Percentiles rank a stretch among this genome's conserved stretches.
Conservation (phyloP, 2,329 filamentous ascomycete genomes). For the Ophiosphaerella herpotricha region DNA sequence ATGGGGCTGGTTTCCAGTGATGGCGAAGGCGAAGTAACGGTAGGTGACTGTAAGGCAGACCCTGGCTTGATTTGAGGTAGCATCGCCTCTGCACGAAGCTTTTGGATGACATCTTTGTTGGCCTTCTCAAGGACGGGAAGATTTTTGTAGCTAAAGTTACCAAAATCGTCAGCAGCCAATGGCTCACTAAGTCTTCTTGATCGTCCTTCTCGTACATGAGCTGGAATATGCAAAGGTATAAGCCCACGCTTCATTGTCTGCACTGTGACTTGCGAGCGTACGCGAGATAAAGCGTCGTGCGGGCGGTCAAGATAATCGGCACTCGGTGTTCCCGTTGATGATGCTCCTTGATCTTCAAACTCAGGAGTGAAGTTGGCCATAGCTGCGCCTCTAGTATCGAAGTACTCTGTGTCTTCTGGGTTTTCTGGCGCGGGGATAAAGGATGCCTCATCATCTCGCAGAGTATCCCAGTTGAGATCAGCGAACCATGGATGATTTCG, state of each 20-base stretch:
- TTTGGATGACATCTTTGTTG: constrained; percentile 98
- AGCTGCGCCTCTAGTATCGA: constrained; percentile 88
- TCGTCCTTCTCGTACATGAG: constrained; percentile 90
- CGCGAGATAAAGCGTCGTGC: constrained; percentile 90
- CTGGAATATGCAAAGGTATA: constrained; percentile 95
- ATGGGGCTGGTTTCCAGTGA: constrained; percentile 85
- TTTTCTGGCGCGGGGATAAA: constrained; percentile 93
- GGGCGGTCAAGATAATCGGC: constrained; percentile 86
- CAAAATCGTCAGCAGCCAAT: constrained; percentile 87
- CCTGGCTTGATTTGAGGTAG: constrained; percentile 64
- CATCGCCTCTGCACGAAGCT: constrained; percentile 87
- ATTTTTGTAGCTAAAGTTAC: constrained; percentile 96
- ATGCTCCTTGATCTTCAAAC: constrained; percentile 84
- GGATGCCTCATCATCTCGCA: constrained; percentile 93
- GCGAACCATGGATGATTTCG: constrained; percentile 87
- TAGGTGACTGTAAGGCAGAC: constrained; percentile 48
- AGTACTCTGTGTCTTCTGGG: constrained; percentile 97
- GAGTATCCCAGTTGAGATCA: constrained; percentile 83
- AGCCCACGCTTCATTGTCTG: constrained; percentile 86
- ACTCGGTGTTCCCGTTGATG: constrained; percentile 69
- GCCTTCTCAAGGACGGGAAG: constrained; percentile 94
- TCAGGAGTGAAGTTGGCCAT: constrained; percentile 92
- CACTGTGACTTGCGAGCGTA: constrained; percentile 78
- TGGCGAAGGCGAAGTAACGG: constrained; percentile 60
- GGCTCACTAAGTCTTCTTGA: constrained; percentile 90